Evolutionary conservation across 139 green algal genomes (phyloP).

Genomic region (Chlorella vulgaris): DNA sequence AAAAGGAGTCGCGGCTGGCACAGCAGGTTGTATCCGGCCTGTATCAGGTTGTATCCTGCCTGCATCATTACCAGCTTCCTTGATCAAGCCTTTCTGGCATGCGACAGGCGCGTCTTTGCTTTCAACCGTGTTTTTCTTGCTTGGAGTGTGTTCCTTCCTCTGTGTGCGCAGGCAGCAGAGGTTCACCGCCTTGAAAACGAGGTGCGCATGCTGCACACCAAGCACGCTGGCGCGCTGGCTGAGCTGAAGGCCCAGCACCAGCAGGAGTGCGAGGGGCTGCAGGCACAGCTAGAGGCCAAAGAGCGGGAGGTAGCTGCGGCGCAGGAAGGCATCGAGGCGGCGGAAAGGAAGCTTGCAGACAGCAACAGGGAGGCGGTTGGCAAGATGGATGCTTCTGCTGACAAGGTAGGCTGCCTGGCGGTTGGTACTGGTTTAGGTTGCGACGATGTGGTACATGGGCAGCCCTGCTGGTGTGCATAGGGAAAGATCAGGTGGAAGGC

Average conservation of each 20-base stretch:
- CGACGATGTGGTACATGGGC: too few relatives aligned
- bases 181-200: conserved; percentile 8
- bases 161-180: background rate
- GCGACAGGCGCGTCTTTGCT: background rate
- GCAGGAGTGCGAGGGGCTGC: conserved; percentile 34
- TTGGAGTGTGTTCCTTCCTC: too few relatives aligned
- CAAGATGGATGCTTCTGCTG: background rate
- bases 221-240: conserved; percentile 17
- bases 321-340: background rate
- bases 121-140: background rate
- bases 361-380: background rate
- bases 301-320: conserved; percentile 4
- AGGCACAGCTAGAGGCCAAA: background rate
- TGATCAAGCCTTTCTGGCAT: too few relatives aligned
- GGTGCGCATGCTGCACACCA: conserved; percentile 23
- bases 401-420: background rate
- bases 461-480: background rate
- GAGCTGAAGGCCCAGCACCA: conserved; percentile 14
- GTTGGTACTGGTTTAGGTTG: too few relatives aligned
- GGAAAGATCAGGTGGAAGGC: too few relatives aligned
- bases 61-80: background rate
- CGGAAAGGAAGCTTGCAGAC: background rate
- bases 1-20: conserved; percentile 26
- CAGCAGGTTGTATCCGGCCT: background rate
- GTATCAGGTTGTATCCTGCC: background rate